Conservation (phyloP, 805 yeast genomes). For the Metschnikowia corniflorae region DNA sequence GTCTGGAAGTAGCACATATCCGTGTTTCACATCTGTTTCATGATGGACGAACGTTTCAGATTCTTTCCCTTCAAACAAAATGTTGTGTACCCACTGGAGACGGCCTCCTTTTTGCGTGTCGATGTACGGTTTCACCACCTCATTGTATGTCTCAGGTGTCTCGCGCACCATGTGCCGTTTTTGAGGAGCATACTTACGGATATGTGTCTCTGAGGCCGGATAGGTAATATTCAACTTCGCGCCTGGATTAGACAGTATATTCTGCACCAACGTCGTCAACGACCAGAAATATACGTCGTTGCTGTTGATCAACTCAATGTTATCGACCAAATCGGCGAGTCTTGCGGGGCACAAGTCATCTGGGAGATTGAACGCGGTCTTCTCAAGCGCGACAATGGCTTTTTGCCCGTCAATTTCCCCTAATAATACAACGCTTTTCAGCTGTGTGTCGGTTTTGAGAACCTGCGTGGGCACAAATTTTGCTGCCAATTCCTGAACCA, state of each 20-base stretch:
- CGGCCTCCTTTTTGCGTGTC: slow-evolving; percentile 71
- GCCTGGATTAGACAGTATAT: slow-evolving; percentile 47
- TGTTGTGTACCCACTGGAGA: slow-evolving; percentile 86
- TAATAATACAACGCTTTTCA: slow-evolving; percentile 61
- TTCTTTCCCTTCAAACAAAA: slow-evolving; percentile 77
- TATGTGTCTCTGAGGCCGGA: slow-evolving; percentile 88
- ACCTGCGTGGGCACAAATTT: slow-evolving; percentile 25
- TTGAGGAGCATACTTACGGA: slow-evolving; percentile 68
- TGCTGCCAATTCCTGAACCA: slow-evolving; percentile 4
- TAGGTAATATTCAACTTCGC: slow-evolving; percentile 74
- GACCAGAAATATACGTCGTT: slow-evolving; percentile 92
- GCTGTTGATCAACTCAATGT: slow-evolving; percentile 43
- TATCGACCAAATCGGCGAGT: slow-evolving; percentile 10
- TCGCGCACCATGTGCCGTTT: slow-evolving; percentile 63
- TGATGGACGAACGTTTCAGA: slow-evolving; percentile 73
- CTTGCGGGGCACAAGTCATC: slow-evolving; percentile 16
- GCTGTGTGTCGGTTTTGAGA: slow-evolving; percentile 59
- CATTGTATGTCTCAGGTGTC: slow-evolving; percentile 71
- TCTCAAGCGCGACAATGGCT: slow-evolving; percentile 74
- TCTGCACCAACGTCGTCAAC: slow-evolving; percentile 46
- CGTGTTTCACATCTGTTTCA: slow-evolving; percentile 50
- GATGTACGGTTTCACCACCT: slow-evolving; percentile 70
- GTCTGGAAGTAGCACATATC: slow-evolving; percentile 83
- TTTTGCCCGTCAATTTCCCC: slow-evolving; percentile 59
- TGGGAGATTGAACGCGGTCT: slow-evolving; percentile 51